Conservation (phyloP, 2,329 filamentous ascomycete genomes). For the Talaromyces amestolkiae region DNA sequence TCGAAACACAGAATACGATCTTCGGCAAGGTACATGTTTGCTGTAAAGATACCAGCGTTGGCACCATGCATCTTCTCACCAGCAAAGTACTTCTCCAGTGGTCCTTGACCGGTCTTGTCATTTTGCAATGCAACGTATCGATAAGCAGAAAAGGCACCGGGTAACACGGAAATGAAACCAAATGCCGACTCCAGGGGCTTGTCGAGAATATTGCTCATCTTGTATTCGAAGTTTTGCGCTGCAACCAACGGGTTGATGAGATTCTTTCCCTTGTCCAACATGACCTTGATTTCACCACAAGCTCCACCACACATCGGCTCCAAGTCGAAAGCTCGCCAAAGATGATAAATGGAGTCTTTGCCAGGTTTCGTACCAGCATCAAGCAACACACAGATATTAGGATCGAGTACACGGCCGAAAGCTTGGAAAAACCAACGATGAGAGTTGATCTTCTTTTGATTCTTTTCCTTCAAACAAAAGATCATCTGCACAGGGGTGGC, state of each 20-base stretch:
- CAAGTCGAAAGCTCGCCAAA: conserved; percentile 98
- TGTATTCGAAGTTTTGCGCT: conserved; percentile 99
- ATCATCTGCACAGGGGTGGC: conserved; percentile 91
- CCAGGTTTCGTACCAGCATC: conserved; percentile 96
- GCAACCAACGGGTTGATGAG: conserved; percentile 91
- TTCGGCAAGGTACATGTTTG: conserved; percentile 64
- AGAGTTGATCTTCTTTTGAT: conserved; percentile 99
- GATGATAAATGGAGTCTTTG: conserved; percentile 89
- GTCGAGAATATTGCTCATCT: conserved; percentile 99
- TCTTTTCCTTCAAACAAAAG: conserved; percentile 98
- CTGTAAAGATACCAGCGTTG: conserved; percentile 93
- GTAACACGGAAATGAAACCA: conserved; percentile 94
- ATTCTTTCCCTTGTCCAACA: conserved; percentile 83
- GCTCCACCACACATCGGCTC: conserved; percentile 97
- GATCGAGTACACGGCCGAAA: conserved; percentile 86
- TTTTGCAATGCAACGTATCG: conserved; percentile 92
- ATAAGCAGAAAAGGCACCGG: conserved; percentile 97
- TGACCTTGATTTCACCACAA: conserved; percentile 98
- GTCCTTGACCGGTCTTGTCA: conserved; percentile 90
- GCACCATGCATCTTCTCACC: conserved; percentile 94
- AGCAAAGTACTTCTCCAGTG: conserved; percentile 93
- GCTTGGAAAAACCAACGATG: conserved; percentile 99
- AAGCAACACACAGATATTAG: conserved; percentile 93
- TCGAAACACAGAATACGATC: conserved; percentile 61
- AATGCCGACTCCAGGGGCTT: conserved; percentile 97